These are phyloP conservation scores for Metarhizium album DNA, from an alignment of 2,329 filamentous ascomycete species.

Conservation along the genomic window DNA sequence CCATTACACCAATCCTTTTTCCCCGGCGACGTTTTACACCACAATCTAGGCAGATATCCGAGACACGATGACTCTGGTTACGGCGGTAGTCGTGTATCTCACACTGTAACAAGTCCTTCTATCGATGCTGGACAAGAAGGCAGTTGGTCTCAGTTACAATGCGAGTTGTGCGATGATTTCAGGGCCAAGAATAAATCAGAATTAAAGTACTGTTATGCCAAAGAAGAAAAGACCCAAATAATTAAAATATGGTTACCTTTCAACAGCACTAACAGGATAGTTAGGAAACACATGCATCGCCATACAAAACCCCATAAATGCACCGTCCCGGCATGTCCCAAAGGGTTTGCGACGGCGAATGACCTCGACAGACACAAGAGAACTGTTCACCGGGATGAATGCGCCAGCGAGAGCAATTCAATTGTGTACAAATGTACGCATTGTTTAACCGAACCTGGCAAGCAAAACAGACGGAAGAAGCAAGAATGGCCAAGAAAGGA, in stretches of 20 bases:
- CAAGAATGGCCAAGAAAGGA: conserved; percentile 64
- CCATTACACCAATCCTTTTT: not conserved
- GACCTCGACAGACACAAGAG: conserved; percentile 72
- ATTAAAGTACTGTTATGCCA: conserved; percentile 1
- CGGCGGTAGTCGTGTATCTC: conserved; percentile 27
- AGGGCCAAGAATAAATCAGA: conserved; percentile 8
- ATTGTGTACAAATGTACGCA: conserved; percentile 9
- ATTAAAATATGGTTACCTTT: not conserved
- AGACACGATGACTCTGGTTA: conserved; percentile 34
- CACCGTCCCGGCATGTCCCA: conserved; percentile 41
- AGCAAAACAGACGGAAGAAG: conserved; percentile 35
- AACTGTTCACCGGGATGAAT: conserved; percentile 52
- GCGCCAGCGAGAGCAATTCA: conserved; percentile 9
- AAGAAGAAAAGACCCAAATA: not conserved
- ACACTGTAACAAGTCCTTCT: conserved; percentile 33
- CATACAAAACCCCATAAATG: conserved; percentile 62
- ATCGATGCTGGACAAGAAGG: conserved; percentile 23
- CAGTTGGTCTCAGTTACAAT: not conserved
- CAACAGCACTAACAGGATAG: not conserved
- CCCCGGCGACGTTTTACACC: conserved; percentile 16
- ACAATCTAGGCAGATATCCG: conserved; percentile 15
- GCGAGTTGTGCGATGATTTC: not conserved
- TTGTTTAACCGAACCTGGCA: conserved; percentile 10
- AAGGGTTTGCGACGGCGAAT: conserved; percentile 70
- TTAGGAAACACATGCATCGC: conserved; percentile 63